Conservation (phyloP, 2,329 filamentous ascomycete genomes). For the Periconia macrospinosa region DNA sequence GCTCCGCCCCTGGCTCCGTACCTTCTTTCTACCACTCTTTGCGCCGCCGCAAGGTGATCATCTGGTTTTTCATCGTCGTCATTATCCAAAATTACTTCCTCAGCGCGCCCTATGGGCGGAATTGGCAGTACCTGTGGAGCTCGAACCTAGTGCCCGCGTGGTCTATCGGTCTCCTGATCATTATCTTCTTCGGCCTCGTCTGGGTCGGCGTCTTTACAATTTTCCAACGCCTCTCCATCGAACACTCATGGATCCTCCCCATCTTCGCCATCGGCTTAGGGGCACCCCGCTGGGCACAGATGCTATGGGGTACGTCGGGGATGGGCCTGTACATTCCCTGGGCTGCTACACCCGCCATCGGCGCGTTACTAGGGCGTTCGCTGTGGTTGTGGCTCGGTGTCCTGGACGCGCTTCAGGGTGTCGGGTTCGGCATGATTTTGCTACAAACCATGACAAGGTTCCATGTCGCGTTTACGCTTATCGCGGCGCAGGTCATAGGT, state of each 20-base stretch:
- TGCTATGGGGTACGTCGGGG: constrained; percentile 65
- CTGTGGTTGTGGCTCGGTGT: constrained; percentile 71
- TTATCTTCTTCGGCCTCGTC: constrained; percentile 57
- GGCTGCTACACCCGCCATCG: constrained; percentile 56
- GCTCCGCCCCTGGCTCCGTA: constrained; percentile 63
- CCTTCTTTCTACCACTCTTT: constrained; percentile 67
- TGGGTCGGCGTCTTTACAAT: constrained; percentile 58
- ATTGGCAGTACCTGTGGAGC: constrained; percentile 66
- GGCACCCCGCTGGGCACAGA: constrained; percentile 68
- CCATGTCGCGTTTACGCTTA: constrained; percentile 65
- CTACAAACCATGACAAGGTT: constrained; percentile 66
- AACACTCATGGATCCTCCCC: constrained; percentile 67
- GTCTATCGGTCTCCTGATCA: constrained; percentile 59
- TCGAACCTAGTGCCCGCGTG: constrained; percentile 59
- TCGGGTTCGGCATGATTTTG: constrained; percentile 70
- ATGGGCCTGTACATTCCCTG: constrained; percentile 62
- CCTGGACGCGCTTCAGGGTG: constrained; percentile 65
- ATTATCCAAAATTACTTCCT: constrained; percentile 70
- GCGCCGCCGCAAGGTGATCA: constrained; percentile 63
- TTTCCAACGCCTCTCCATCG: constrained; percentile 59
- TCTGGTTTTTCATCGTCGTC: constrained; percentile 68
- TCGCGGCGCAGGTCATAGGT: constrained; percentile 64
- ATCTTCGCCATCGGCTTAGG: constrained; percentile 69
- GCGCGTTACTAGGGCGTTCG: constrained; percentile 59
- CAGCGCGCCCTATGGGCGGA: constrained; percentile 66